These are phyloP conservation scores for Pleurotus giganteus DNA, from an alignment of 768 basidiomycete species.

Conservation along the genomic window DNA sequence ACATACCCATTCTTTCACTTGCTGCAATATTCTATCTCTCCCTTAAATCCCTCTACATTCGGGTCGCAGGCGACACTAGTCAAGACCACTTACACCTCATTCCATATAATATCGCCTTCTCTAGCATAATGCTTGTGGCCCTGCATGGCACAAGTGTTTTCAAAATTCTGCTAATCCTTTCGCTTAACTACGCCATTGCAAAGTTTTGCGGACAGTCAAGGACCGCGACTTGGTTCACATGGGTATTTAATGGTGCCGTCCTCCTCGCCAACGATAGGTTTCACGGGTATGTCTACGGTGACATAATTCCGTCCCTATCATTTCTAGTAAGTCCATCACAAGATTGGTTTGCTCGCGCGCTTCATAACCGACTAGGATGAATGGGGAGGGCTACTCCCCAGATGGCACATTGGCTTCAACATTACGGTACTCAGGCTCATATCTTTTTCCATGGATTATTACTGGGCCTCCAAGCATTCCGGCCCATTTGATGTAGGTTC, in stretches of 20 bases:
- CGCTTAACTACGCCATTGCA: slow-evolving; percentile 65
- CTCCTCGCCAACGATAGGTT: slow-evolving; percentile 77
- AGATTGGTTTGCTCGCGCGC: not conserved
- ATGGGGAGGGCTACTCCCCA: slow-evolving; percentile 74
- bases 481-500: slow-evolving; percentile 42
- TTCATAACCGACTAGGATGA: slow-evolving; percentile 45
- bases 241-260: slow-evolving; percentile 73
- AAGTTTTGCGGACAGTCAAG: slow-evolving; percentile 41
- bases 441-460: slow-evolving; percentile 91
- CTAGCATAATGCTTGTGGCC: slow-evolving; percentile 60
- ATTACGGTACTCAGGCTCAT: slow-evolving; percentile 93
- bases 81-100: slow-evolving; percentile 36
- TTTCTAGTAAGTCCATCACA: slow-evolving; percentile 52
- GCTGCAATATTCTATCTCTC: slow-evolving; percentile 51
- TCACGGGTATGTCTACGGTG: slow-evolving; percentile 69
- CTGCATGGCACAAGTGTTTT: slow-evolving; percentile 81
- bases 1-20: slow-evolving; percentile 61
- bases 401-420: slow-evolving; percentile 95
- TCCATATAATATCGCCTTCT: slow-evolving; percentile 60
- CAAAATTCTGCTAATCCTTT: slow-evolving; percentile 75
- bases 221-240: slow-evolving; percentile 54
- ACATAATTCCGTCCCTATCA: slow-evolving; percentile 51
- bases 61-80: slow-evolving; percentile 19
- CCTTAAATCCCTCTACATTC: slow-evolving; percentile 50
- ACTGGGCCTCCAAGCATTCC: slow-evolving; percentile 65